phyloP scores from a whole-genome alignment of 306 rosid genomes.

The Acacia melanoxylon region DNA sequence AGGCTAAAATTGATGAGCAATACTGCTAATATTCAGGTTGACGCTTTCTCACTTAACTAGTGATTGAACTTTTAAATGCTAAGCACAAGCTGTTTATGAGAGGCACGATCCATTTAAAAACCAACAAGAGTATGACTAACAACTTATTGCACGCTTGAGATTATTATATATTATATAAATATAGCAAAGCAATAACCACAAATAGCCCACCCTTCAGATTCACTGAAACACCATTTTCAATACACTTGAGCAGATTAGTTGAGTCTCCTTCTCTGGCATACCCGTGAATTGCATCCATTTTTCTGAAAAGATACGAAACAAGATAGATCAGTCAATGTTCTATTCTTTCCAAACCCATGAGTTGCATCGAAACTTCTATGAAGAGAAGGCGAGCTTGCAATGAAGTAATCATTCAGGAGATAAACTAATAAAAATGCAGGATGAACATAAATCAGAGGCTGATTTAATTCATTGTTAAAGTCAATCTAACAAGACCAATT shows the following conservation, averaged over 20 bases:
- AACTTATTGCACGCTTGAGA: constrained; percentile 9
- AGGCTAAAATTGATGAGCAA: constrained; percentile 31
- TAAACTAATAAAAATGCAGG: neutral
- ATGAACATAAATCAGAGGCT: neutral
- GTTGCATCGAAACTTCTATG: constrained; percentile 1
- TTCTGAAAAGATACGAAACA: constrained; percentile 53
- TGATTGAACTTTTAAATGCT: constrained; percentile 15
- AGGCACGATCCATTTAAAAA: constrained; percentile 23
- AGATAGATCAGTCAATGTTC: constrained; percentile 23
- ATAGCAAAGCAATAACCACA: constrained; percentile 10
- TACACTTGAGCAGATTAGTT: constrained; percentile 69
- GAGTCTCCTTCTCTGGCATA: constrained; percentile 95
- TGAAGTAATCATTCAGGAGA: neutral
- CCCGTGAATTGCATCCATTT: constrained; percentile 92
- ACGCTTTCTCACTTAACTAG: constrained; percentile 19
- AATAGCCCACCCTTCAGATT: constrained; percentile 72
- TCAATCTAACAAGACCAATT: neutral
- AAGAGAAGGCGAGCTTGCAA: neutral
- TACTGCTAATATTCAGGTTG: constrained; percentile 21
- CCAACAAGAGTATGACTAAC: constrained; percentile 14
- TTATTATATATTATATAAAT: neutral
- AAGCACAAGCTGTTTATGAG: constrained; percentile 14
- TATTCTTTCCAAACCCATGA: neutral
- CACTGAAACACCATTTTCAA: constrained; percentile 76
- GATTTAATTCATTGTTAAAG: neutral